A percentile compares a stretch with the other conserved stretches of the same genome.
phyloP scores from a whole-genome alignment of 176 grass and related monocot species.

The Coix lacrymajobi region DNA sequence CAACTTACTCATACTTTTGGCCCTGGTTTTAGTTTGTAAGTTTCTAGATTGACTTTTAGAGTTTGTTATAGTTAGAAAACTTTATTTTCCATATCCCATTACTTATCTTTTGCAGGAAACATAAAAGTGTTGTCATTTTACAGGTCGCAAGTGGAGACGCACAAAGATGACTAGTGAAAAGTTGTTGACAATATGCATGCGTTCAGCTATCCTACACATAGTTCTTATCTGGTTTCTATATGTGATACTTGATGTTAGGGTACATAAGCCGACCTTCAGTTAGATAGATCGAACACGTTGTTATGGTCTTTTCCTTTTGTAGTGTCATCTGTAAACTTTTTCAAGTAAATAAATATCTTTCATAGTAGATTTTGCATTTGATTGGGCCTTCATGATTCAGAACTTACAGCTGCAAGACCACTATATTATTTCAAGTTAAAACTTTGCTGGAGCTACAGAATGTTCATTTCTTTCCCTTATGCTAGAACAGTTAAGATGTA shows the following conservation, averaged over 20 bases:
- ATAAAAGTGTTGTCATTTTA: conserved; percentile 14
- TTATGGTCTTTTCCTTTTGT: background rate
- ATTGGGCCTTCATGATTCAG: conserved; percentile 2
- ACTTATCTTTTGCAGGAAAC: background rate
- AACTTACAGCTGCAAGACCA: background rate
- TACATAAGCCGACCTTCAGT: background rate
- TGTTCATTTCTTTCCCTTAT: background rate
- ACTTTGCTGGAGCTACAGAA: background rate
- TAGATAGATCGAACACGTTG: background rate
- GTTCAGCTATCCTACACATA: conserved; percentile 18
- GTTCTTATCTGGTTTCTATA: conserved; percentile 27
- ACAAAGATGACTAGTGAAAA: conserved; percentile 26
- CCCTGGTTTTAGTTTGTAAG: conserved; percentile 25
- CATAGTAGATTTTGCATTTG: background rate
- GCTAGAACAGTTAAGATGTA: background rate
- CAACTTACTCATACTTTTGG: conserved; percentile 27
- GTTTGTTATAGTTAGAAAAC: background rate
- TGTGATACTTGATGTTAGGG: conserved; percentile 31
- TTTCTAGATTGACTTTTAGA: background rate
- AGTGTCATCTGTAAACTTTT: conserved; percentile 27
- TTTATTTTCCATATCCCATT: background rate
- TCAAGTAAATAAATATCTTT: background rate
- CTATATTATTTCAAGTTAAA: background rate
- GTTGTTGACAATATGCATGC: conserved; percentile 11
- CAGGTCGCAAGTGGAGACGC: conserved; percentile 22